These are phyloP conservation scores for Byssothecium circinans DNA, from an alignment of 2,329 filamentous ascomycete species.

Conservation along the genomic window DNA sequence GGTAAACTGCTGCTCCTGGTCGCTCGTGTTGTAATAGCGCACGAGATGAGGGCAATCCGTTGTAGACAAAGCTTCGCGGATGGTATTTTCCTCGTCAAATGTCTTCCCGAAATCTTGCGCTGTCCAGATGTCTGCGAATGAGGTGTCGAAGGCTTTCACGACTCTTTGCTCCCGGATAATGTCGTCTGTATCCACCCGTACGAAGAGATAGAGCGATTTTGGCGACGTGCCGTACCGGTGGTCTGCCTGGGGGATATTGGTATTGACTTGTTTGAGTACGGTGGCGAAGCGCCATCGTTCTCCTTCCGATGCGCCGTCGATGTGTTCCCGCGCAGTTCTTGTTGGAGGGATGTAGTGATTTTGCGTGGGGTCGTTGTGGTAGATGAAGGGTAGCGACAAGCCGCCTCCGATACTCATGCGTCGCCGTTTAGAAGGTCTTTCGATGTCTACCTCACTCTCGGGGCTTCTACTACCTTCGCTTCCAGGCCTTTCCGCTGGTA, in stretches of 20 bases:
- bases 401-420: conserved; percentile 2
- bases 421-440: conserved; percentile 1
- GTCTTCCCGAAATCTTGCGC: background rate
- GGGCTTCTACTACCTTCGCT: background rate
- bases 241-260: background rate
- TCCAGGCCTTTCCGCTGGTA: no score
- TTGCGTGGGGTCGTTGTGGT: conserved; percentile 1
- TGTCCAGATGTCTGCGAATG: background rate
- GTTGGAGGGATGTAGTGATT: background rate
- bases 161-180: conserved; percentile 1
- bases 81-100: background rate
- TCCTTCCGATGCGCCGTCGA: background rate
- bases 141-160: conserved; percentile 5
- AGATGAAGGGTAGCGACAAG: conserved; percentile 4
- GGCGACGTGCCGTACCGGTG: background rate
- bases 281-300: conserved; percentile 6
- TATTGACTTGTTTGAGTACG: background rate
- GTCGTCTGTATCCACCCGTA: conserved; percentile 1
- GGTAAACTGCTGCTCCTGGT: background rate
- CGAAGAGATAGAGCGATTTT: conserved; percentile 3
- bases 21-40: background rate
- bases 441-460: background rate
- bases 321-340: background rate
- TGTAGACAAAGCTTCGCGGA: background rate
- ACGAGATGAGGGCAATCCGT: background rate